These are phyloP conservation scores for Breynia disticha DNA, from an alignment of 441 rosid species.

Conservation along the genomic window DNA sequence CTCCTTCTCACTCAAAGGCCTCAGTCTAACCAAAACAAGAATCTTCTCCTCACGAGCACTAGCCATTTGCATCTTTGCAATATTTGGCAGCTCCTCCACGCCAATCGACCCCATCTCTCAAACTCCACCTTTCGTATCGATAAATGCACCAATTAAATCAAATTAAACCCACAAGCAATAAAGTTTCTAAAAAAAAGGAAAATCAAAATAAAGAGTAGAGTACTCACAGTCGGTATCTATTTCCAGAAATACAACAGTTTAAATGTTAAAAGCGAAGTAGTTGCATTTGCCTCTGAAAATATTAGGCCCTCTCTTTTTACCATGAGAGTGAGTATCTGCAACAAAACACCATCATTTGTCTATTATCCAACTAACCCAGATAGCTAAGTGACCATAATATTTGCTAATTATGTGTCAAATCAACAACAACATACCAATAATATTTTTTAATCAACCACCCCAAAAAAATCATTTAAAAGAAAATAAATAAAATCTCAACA, in stretches of 20 bases:
- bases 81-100: slow-evolving; percentile 56
- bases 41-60: slow-evolving; percentile 66
- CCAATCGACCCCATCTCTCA: slow-evolving; percentile 61
- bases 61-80: slow-evolving; percentile 52
- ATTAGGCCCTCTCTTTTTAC: slow-evolving; percentile 16
- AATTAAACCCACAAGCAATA: slow-evolving; percentile 14
- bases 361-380: slow-evolving; percentile 39
- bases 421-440: slow-evolving; percentile 23
- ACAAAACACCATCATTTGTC: slow-evolving; percentile 18
- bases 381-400: slow-evolving; percentile 10
- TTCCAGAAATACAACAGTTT: slow-evolving; percentile 23
- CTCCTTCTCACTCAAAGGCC: slow-evolving; percentile 95
- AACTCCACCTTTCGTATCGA: slow-evolving; percentile 16
- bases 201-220: slow-evolving; percentile 15
- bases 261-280: slow-evolving; percentile 29
- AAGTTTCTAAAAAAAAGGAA: slow-evolving; percentile 12
- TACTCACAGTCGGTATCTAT: slow-evolving; percentile 21
- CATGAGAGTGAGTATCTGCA: slow-evolving; percentile 28
- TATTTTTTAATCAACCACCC: slow-evolving; percentile 25
- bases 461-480: slow-evolving; percentile 10
- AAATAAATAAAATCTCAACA: neutral
- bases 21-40: slow-evolving; percentile 75
- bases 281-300: slow-evolving; percentile 25
- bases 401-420: slow-evolving; percentile 19
- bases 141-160: slow-evolving; percentile 14